Percentiles rank a stretch among this genome's conserved stretches.
These are phyloP conservation scores for Globisporangium heterothallicum DNA, from an alignment of 352 stramenopile species.

Conservation along the genomic window DNA sequence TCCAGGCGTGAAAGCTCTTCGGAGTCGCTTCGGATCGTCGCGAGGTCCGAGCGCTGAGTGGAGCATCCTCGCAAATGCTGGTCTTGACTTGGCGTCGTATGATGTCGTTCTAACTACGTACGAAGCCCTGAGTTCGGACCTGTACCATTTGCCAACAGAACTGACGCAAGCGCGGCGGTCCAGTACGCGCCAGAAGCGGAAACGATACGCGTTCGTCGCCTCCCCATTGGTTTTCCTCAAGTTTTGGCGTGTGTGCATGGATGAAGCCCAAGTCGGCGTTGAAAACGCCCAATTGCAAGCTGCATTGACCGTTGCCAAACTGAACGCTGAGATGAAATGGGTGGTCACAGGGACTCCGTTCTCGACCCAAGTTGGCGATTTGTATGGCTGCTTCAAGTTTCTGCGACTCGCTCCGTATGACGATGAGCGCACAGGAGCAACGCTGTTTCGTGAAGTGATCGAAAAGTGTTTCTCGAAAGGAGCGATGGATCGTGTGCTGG, in stretches of 20 bases:
- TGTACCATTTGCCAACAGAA: constrained; percentile 62
- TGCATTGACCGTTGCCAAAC: constrained; percentile 74
- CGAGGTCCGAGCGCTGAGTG: constrained; percentile 41
- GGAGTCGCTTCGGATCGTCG: constrained; percentile 16
- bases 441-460: constrained; percentile 31
- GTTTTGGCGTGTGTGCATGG: constrained; percentile 90
- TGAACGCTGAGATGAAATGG: constrained; percentile 73
- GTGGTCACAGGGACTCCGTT: constrained; percentile 89
- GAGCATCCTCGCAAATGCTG: constrained; percentile 40
- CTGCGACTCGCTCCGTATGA: constrained; percentile 47
- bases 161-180: constrained; percentile 35
- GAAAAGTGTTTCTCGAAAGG: constrained; percentile 31
- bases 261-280: constrained; percentile 90
- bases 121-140: constrained; percentile 74
- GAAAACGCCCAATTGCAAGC: constrained; percentile 71
- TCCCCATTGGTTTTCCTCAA: constrained; percentile 84
- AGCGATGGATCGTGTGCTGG: constrained; percentile 34
- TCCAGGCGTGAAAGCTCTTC: constrained; percentile 47
- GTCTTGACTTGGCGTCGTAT: constrained; percentile 55
- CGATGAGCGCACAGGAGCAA: constrained; percentile 20
- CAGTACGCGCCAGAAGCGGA: constrained; percentile 51
- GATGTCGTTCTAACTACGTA: constrained; percentile 93
- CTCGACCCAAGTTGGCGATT: constrained; percentile 71
- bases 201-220: constrained; percentile 79
- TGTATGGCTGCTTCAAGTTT: constrained; percentile 83